Evolutionary conservation across 2,329 filamentous ascomycete species (phyloP).

Genomic region (Aureobasidium namibiae): DNA sequence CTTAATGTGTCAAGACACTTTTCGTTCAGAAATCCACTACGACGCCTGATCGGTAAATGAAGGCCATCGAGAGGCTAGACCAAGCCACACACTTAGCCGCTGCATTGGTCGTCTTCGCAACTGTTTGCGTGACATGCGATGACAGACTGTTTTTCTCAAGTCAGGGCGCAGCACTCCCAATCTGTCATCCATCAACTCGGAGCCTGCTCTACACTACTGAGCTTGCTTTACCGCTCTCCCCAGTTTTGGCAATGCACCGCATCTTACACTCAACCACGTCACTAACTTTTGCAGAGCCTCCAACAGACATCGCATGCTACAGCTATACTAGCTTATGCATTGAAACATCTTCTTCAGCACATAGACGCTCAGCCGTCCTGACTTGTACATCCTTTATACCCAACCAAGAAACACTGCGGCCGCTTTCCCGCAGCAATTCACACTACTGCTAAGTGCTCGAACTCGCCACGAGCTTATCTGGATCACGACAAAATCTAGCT

Average conservation of each 20-base stretch:
- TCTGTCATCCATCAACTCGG: background rate
- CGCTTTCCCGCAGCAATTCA: background rate
- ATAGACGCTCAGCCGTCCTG: slow-evolving; percentile 13
- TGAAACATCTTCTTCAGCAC: slow-evolving; percentile 9
- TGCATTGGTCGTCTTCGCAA: background rate
- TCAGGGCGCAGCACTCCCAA: background rate
- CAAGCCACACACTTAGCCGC: slow-evolving; percentile 9
- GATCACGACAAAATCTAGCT: background rate
- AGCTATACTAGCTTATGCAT: background rate
- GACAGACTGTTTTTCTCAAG: background rate
- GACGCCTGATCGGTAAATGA: background rate
- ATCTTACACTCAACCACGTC: background rate
- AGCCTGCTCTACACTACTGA: background rate
- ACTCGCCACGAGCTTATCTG: background rate
- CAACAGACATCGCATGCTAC: background rate
- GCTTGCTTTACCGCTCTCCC: background rate
- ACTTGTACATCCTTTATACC: background rate
- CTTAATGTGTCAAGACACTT: background rate
- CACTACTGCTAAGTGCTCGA: background rate
- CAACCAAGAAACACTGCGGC: background rate
- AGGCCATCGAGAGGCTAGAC: background rate
- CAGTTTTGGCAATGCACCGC: background rate
- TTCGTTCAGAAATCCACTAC: background rate
- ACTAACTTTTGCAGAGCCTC: background rate
- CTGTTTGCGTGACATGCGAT: slow-evolving; percentile 1